Percentiles rank a stretch among this genome's conserved stretches.
These are phyloP conservation scores for Boletus sp. DNA, from an alignment of 768 basidiomycete genomes.

Conservation along the genomic window DNA sequence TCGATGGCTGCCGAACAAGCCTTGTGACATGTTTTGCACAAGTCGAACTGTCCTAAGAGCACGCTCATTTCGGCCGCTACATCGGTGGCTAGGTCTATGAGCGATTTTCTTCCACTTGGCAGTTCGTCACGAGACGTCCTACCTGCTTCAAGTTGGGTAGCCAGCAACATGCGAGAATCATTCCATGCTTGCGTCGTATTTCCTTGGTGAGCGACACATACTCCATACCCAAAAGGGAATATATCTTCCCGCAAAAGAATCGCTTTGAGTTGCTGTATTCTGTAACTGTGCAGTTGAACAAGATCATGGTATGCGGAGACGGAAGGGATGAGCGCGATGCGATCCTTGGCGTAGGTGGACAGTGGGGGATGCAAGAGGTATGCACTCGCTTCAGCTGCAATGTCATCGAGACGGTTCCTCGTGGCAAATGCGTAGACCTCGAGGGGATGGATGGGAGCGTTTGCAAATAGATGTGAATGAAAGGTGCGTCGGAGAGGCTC, in stretches of 20 bases:
- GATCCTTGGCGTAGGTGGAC: conserved; percentile 48
- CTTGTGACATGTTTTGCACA: conserved; percentile 53
- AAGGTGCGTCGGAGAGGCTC: conserved; percentile 42
- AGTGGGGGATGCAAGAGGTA: conserved; percentile 54
- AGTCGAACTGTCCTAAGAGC: conserved; percentile 43
- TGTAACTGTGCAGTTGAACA: conserved; percentile 53
- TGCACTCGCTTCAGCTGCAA: conserved; percentile 57
- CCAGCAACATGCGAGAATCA: conserved; percentile 42
- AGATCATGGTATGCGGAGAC: conserved; percentile 63
- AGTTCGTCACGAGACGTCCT: neutral
- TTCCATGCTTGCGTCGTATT: conserved; percentile 50
- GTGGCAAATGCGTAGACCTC: conserved; percentile 59
- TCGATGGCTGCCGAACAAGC: conserved; percentile 62
- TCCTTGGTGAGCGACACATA: conserved; percentile 50
- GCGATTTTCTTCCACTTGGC: neutral
- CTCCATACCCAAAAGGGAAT: conserved; percentile 72
- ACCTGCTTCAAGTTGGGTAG: conserved; percentile 54
- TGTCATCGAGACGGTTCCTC: conserved; percentile 37
- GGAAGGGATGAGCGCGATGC: conserved; percentile 52
- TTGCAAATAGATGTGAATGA: conserved; percentile 50
- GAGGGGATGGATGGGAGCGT: conserved; percentile 50
- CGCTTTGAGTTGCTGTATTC: conserved; percentile 50
- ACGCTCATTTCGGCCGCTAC: conserved; percentile 63
- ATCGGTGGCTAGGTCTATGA: conserved; percentile 49
- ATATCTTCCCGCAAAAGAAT: conserved; percentile 57